Evolutionary conservation across 257 asterid genomes (phyloP).

Genomic region (Nicotiana tabacum): DNA sequence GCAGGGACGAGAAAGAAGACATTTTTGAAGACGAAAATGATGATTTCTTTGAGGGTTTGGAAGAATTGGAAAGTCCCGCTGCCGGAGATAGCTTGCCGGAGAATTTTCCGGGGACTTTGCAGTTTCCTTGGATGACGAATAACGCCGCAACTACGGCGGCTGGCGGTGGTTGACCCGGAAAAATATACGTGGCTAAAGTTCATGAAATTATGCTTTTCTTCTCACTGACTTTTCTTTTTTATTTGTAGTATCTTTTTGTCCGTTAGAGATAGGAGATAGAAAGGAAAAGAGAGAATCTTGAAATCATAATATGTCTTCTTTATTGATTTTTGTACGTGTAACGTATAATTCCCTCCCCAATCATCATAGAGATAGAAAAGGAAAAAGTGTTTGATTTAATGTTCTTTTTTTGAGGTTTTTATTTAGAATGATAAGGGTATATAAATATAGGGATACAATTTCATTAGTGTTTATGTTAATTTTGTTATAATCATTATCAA

Average conservation of each 20-base stretch:
- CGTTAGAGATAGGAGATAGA: slow-evolving; percentile 27
- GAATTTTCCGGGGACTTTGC: slow-evolving; percentile 26
- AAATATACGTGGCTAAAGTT: neutral
- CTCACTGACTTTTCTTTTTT: slow-evolving; percentile 38
- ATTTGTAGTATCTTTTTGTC: slow-evolving; percentile 33
- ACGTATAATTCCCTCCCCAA: slow-evolving; percentile 16
- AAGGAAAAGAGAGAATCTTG: slow-evolving; percentile 35
- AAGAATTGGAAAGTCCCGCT: slow-evolving; percentile 16
- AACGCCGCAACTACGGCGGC: slow-evolving; percentile 46
- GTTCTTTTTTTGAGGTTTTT: neutral
- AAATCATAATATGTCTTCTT: slow-evolving; percentile 15
- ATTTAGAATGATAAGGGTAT: neutral
- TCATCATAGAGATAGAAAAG: neutral
- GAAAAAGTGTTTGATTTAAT: slow-evolving; percentile 18
- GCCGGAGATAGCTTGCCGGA: slow-evolving; percentile 27
- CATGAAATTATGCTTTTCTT: slow-evolving; percentile 47
- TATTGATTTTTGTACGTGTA: slow-evolving; percentile 15
- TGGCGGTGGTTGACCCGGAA: slow-evolving; percentile 45
- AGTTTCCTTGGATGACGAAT: slow-evolving; percentile 48
- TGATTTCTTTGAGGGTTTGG: slow-evolving; percentile 43
- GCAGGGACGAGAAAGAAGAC: slow-evolving; percentile 34
- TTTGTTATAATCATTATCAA: neutral
- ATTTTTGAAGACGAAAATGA: slow-evolving; percentile 26
- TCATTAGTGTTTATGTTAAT: neutral
- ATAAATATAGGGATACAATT: neutral